phyloP scores from a whole-genome alignment of 1,139 yeast genomes.

The Yamadazyma triangularis region DNA sequence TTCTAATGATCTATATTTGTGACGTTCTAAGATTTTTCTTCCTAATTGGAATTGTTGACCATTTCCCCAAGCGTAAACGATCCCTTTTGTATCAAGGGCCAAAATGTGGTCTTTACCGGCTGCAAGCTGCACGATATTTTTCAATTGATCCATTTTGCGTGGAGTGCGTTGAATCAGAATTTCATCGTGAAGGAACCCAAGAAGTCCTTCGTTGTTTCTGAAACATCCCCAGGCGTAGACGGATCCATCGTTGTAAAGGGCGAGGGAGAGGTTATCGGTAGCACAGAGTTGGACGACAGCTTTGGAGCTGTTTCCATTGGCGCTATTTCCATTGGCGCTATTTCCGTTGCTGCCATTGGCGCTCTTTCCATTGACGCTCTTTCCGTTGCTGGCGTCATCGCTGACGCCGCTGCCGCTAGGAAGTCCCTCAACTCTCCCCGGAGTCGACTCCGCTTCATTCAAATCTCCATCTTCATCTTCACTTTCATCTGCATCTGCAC shows the following conservation, averaged over 20 bases:
- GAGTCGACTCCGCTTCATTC: conserved; percentile 86
- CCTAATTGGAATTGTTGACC: conserved; percentile 94
- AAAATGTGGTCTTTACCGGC: conserved; percentile 90
- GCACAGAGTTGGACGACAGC: conserved; percentile 89
- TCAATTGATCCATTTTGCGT: conserved; percentile 54
- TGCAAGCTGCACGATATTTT: conserved; percentile 78
- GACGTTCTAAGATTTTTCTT: conserved; percentile 73
- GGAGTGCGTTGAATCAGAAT: conserved; percentile 67
- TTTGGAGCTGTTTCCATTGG: too few species aligned
- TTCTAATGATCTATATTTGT: conserved; percentile 62
- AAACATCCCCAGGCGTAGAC: conserved; percentile 98
- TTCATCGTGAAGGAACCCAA: conserved; percentile 68
- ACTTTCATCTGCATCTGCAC: conserved; percentile 46
- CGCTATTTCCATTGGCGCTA: too few species aligned
- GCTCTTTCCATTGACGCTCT: too few species aligned
- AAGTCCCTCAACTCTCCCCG: conserved; percentile 65
- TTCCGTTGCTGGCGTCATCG: too few species aligned
- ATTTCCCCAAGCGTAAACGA: conserved; percentile 95
- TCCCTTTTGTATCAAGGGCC: conserved; percentile 79
- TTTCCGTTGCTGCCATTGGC: too few species aligned
- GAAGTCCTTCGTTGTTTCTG: conserved; percentile 84
- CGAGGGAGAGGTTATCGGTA: conserved; percentile 86
- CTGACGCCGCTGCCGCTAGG: too few species aligned
- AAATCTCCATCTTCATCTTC: conserved; percentile 80
- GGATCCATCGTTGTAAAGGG: conserved; percentile 73